Percentiles rank a stretch among this genome's conserved stretches.
phyloP scores from a whole-genome alignment of 2,329 filamentous ascomycete species.

The Nigrograna mackinnonii region DNA sequence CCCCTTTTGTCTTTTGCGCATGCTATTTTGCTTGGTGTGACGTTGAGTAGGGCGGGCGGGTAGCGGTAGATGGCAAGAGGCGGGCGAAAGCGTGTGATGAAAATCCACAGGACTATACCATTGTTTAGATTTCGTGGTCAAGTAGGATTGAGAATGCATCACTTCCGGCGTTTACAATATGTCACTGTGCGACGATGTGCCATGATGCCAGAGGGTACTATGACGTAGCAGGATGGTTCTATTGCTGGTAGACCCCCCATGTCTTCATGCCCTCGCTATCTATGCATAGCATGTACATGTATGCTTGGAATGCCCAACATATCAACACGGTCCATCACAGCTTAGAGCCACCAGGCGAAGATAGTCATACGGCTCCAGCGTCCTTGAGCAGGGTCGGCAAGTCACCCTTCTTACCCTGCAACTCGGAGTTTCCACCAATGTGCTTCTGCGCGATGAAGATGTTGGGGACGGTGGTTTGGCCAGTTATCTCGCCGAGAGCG shows the following conservation, averaged over 20 bases:
- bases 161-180: slow-evolving; percentile 11
- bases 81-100: neutral
- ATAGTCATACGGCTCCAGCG: slow-evolving; percentile 63
- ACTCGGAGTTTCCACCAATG: slow-evolving; percentile 94
- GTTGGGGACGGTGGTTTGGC: slow-evolving; percentile 91
- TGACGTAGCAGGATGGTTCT: too few relatives aligned
- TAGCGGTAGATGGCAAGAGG: slow-evolving; percentile 7
- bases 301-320: neutral
- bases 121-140: slow-evolving; percentile 27
- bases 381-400: slow-evolving; percentile 67
- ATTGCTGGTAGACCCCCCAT: too few relatives aligned
- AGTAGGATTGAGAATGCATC: slow-evolving; percentile 21
- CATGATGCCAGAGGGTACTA: too few relatives aligned
- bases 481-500: slow-evolving; percentile 77
- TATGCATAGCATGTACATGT: neutral
- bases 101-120: slow-evolving; percentile 28
- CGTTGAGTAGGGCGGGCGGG: neutral
- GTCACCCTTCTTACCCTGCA: slow-evolving; percentile 68
- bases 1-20: neutral
- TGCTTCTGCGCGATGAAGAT: slow-evolving; percentile 90
- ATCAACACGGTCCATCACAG: slow-evolving; percentile 2
- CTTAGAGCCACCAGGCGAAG: slow-evolving; percentile 1
- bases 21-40: slow-evolving; percentile 5
- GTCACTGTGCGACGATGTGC: too few relatives aligned
- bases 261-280: too few relatives aligned